A percentile compares a stretch with the other conserved stretches of the same genome.
These are phyloP conservation scores for Ceratobasidium sp. DNA, from an alignment of 1,284 basidiomycete species.

Conservation along the genomic window DNA sequence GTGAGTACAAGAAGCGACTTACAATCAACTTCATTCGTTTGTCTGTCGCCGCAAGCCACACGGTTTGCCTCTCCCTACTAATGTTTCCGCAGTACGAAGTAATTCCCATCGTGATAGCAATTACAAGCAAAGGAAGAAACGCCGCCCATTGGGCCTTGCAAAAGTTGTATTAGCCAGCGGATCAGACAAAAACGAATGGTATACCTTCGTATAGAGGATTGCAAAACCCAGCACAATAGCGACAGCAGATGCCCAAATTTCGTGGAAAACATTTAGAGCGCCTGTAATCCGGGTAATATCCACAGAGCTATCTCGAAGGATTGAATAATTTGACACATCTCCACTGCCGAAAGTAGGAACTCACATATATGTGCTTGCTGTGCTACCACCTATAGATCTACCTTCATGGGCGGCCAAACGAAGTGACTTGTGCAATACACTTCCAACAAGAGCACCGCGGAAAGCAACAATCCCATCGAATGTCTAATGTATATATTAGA, in stretches of 20 bases:
- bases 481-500: background rate
- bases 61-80: background rate
- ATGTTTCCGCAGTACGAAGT: constrained; percentile 25
- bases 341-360: background rate
- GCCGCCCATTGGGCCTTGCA: constrained; percentile 13
- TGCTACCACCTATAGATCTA: background rate
- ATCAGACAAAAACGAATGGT: background rate
- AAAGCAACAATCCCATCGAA: background rate
- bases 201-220: constrained; percentile 11
- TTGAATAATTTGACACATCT: background rate
- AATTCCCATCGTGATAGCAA: constrained; percentile 3
- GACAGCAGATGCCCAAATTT: constrained; percentile 3
- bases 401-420: constrained; percentile 15
- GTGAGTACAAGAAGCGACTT: background rate
- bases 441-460: constrained; percentile 18
- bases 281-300: background rate
- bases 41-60: constrained; percentile 5
- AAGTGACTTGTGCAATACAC: constrained; percentile 2
- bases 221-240: constrained; percentile 6
- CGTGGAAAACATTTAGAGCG: background rate
- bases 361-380: constrained; percentile 24
- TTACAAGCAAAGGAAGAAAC: constrained; percentile 7
- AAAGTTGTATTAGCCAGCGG: background rate
- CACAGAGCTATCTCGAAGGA: background rate
- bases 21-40: constrained; percentile 30